Evolutionary conservation across 2,329 filamentous ascomycete species (phyloP).

Genomic region (Colletotrichum agaves): DNA sequence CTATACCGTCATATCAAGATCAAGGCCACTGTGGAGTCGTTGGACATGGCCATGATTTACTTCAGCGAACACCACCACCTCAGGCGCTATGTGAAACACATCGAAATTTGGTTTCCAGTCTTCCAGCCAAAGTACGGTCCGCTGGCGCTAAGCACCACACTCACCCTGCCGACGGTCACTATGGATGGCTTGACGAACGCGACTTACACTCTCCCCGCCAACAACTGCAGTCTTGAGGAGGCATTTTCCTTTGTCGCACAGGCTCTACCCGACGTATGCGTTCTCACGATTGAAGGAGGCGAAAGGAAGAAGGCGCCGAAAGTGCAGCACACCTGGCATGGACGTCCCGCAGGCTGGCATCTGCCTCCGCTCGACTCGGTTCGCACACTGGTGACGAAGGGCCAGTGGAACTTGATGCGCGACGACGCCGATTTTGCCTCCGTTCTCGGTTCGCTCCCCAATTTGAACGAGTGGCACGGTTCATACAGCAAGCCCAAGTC

Average conservation of each 20-base stretch:
- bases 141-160: constrained; percentile 53
- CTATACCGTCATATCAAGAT: constrained; percentile 82
- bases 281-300: constrained; percentile 80
- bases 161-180: constrained; percentile 63
- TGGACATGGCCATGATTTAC: constrained; percentile 69
- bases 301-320: constrained; percentile 80
- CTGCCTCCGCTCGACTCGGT: constrained; percentile 65
- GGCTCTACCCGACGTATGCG: constrained; percentile 69
- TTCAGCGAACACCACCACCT: constrained; percentile 70
- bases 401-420: constrained; percentile 81
- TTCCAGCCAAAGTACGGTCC: constrained; percentile 68
- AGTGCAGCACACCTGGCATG: constrained; percentile 52
- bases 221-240: constrained; percentile 77
- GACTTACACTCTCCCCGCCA: constrained; percentile 67
- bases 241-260: constrained; percentile 72
- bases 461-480: constrained; percentile 71
- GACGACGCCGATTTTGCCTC: constrained; percentile 69
- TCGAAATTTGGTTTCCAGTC: constrained; percentile 83
- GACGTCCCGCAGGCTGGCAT: constrained; percentile 45
- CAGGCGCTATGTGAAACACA: constrained; percentile 72
- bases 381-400: constrained; percentile 76
- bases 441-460: constrained; percentile 72
- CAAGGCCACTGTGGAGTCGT: constrained; percentile 73
- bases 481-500: constrained; percentile 78
- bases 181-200: constrained; percentile 66